Evolutionary conservation across 345 rosid genomes (phyloP).

Genomic region (Salix koriyanagi): DNA sequence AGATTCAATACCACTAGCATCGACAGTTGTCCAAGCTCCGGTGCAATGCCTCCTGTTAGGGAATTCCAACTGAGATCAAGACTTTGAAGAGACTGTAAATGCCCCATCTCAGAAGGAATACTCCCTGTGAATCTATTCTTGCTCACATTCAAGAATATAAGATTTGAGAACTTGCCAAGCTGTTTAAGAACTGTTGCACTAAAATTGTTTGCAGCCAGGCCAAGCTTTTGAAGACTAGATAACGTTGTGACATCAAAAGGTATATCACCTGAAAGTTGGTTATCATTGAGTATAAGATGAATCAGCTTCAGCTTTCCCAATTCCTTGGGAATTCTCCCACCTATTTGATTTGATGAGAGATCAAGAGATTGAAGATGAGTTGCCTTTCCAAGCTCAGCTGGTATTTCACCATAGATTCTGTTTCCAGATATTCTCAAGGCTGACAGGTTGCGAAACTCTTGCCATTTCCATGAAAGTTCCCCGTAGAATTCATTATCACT

Average conservation of each 20-base stretch:
- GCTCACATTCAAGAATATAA: background rate
- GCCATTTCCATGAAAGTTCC: background rate
- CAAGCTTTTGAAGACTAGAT: background rate
- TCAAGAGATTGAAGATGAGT: background rate
- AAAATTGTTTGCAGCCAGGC: background rate
- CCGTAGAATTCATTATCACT: background rate
- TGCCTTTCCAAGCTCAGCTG: background rate
- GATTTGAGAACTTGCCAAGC: background rate
- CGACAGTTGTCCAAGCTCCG: background rate
- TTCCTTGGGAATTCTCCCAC: background rate
- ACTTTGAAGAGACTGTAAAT: background rate
- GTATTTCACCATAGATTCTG: background rate
- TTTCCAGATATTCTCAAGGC: background rate
- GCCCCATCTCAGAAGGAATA: background rate
- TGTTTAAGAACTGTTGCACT: background rate
- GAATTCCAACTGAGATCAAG: constrained; percentile 22
- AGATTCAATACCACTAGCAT: background rate
- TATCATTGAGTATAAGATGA: background rate
- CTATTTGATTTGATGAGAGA: background rate
- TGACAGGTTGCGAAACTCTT: background rate
- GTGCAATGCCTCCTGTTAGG: constrained; percentile 2
- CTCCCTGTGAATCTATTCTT: background rate
- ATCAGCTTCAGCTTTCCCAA: background rate
- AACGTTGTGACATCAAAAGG: background rate
- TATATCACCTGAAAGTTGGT: background rate